A percentile compares a stretch with the other conserved stretches of the same genome.
Evolutionary conservation across 2,329 filamentous ascomycete genomes (phyloP).

Genomic region (Ascochyta fabae): DNA sequence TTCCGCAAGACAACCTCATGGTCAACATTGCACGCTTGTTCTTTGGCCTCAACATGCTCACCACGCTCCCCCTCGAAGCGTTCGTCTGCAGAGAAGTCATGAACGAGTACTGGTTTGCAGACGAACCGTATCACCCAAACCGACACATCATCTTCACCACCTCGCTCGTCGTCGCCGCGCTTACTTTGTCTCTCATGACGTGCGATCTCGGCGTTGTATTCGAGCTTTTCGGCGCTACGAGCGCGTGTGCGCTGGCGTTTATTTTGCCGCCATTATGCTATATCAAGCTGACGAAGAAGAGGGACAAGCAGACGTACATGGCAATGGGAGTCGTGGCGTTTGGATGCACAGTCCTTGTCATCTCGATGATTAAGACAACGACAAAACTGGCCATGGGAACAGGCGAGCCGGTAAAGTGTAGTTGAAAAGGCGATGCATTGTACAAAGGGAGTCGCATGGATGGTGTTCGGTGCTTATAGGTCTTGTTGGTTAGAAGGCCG

Average conservation of each 20-base stretch:
- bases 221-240: constrained; percentile 94
- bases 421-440: constrained; percentile 20
- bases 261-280: constrained; percentile 95
- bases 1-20: constrained; percentile 86
- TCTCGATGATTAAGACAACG: constrained; percentile 52
- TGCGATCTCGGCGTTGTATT: constrained; percentile 95
- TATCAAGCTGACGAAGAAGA: constrained; percentile 84
- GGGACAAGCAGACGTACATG: constrained; percentile 75
- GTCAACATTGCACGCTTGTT: constrained; percentile 94
- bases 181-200: constrained; percentile 79
- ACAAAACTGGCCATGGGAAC: constrained; percentile 35
- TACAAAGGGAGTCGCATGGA: constrained; percentile 7
- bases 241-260: constrained; percentile 91
- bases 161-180: constrained; percentile 76
- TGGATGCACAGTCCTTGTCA: constrained; percentile 79
- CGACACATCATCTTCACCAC: constrained; percentile 89
- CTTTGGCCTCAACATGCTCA: constrained; percentile 98
- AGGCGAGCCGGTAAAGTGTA: constrained; percentile 33
- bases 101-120: constrained; percentile 79
- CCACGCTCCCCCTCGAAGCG: constrained; percentile 91
- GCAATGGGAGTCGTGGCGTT: constrained; percentile 76
- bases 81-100: constrained; percentile 98
- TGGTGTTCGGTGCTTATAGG: constrained; percentile 5
- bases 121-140: constrained; percentile 78
- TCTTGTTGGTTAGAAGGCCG: not conserved